phyloP scores from a whole-genome alignment of 768 basidiomycete species.

The Pulveroboletus sp. region DNA sequence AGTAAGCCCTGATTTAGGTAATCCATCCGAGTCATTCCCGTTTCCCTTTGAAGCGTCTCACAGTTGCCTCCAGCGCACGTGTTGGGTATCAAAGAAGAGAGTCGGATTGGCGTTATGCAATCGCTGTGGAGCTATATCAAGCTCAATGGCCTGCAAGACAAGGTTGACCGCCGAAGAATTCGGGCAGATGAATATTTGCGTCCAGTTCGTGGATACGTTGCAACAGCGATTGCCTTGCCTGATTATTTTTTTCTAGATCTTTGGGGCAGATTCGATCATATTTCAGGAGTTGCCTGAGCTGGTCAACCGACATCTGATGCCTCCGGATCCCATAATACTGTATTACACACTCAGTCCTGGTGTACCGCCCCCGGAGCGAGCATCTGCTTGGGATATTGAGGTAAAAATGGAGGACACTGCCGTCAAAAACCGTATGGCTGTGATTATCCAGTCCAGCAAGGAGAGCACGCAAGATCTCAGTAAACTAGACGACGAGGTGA shows the following conservation, averaged over 20 bases:
- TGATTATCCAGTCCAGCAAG: constrained; percentile 63
- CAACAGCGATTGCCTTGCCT: neutral
- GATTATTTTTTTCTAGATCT: constrained; percentile 45
- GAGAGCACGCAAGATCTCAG: constrained; percentile 63
- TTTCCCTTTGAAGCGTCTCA: constrained; percentile 3
- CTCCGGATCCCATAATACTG: constrained; percentile 77
- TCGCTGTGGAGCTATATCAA: constrained; percentile 93
- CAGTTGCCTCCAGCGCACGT: constrained; percentile 42
- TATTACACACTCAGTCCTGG: constrained; percentile 70
- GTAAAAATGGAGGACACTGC: constrained; percentile 79
- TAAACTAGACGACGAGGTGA: constrained; percentile 85
- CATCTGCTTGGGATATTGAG: constrained; percentile 82
- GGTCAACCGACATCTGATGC: constrained; percentile 71
- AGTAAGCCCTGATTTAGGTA: constrained; percentile 71
- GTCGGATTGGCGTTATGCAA: constrained; percentile 73
- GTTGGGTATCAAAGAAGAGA: constrained; percentile 81
- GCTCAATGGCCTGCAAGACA: constrained; percentile 75
- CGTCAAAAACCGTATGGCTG: constrained; percentile 69
- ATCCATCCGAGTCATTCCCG: neutral
- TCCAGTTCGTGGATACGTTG: constrained; percentile 41
- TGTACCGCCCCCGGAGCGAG: constrained; percentile 59
- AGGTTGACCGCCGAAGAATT: constrained; percentile 67
- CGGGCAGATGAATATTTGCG: constrained; percentile 64
- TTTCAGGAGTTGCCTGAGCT: constrained; percentile 84
- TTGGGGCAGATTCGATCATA: constrained; percentile 60